Evolutionary conservation across 805 yeast species (phyloP).

Genomic region (Wickerhamomyces chambardii): DNA sequence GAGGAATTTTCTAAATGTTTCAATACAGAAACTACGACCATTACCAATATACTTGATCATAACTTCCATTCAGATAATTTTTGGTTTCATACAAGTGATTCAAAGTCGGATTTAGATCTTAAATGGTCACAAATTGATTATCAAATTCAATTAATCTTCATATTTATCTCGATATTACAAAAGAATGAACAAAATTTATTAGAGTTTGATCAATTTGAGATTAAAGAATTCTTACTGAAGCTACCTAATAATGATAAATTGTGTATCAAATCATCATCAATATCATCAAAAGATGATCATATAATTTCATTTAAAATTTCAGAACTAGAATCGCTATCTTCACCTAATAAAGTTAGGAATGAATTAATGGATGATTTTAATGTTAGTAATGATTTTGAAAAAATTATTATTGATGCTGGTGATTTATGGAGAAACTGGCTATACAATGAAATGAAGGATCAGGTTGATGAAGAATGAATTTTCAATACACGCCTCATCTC

Average conservation of each 20-base stretch:
- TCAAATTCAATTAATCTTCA: conserved; percentile 68
- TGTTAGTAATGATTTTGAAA: conserved; percentile 57
- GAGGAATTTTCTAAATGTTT: conserved; percentile 2
- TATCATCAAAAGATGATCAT: no score
- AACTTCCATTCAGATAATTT: conserved; percentile 6
- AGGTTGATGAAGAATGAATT: conserved; percentile 9
- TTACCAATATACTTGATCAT: no score
- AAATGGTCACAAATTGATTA: conserved; percentile 62
- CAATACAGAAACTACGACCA: conserved; percentile 1
- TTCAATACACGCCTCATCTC: no score
- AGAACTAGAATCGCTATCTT: no score
- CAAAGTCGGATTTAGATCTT: conserved; percentile 11
- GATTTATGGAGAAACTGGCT: conserved; percentile 85
- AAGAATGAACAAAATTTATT: conserved; percentile 69
- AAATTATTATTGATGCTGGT: conserved; percentile 69
- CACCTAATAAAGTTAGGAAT: no score
- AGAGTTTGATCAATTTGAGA: conserved; percentile 88
- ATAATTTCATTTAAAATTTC: no score
- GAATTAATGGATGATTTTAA: conserved; percentile 22
- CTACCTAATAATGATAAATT: conserved; percentile 13
- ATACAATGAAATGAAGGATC: conserved; percentile 48
- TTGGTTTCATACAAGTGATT: conserved; percentile 12
- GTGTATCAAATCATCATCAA: not conserved
- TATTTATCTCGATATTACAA: conserved; percentile 70
- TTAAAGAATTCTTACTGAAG: conserved; percentile 64